A percentile compares a stretch with the other conserved stretches of the same genome.
Evolutionary conservation across 805 yeast genomes (phyloP).

Genomic region (Ogataea pini): DNA sequence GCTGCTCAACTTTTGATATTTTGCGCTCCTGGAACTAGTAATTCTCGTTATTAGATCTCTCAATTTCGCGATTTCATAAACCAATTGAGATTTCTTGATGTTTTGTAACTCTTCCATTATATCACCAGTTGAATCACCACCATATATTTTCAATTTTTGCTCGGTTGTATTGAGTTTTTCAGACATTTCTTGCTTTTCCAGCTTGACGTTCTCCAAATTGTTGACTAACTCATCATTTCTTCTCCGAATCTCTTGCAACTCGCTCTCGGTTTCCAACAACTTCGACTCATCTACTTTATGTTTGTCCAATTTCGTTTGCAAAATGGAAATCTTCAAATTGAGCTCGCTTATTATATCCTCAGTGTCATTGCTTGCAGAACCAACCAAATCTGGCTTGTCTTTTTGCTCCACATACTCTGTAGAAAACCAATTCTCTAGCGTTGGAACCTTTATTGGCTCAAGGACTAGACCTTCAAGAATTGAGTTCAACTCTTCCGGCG

Average conservation of each 20-base stretch:
- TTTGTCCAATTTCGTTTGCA: slow-evolving; percentile 44
- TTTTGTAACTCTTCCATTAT: slow-evolving; percentile 15
- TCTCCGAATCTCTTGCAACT: slow-evolving; percentile 28
- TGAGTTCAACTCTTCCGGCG: not conserved
- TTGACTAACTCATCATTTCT: slow-evolving; percentile 25
- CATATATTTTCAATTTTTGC: slow-evolving; percentile 11
- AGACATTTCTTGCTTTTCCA: slow-evolving; percentile 1
- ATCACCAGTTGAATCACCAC: slow-evolving; percentile 12
- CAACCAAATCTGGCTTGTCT: not conserved
- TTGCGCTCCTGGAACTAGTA: not conserved
- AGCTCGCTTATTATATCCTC: slow-evolving; percentile 41
- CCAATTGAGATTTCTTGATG: slow-evolving; percentile 14
- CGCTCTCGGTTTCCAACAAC: slow-evolving; percentile 22
- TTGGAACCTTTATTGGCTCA: slow-evolving; percentile 1
- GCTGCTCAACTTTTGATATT: not conserved
- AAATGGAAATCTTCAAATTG: slow-evolving; percentile 44
- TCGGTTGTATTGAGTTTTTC: slow-evolving; percentile 10
- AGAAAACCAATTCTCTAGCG: not conserved
- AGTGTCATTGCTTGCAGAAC: not conserved
- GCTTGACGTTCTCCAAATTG: slow-evolving; percentile 18
- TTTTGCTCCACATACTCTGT: not conserved
- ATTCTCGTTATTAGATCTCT: slow-evolving; percentile 15
- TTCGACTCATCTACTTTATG: slow-evolving; percentile 34
- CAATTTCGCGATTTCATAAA: slow-evolving; percentile 17
- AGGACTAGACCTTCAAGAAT: not conserved